A percentile compares a stretch with the other conserved stretches of the same genome.
Evolutionary conservation across 352 stramenopile genomes (phyloP).

Genomic region (Lagenidium giganteum): DNA sequence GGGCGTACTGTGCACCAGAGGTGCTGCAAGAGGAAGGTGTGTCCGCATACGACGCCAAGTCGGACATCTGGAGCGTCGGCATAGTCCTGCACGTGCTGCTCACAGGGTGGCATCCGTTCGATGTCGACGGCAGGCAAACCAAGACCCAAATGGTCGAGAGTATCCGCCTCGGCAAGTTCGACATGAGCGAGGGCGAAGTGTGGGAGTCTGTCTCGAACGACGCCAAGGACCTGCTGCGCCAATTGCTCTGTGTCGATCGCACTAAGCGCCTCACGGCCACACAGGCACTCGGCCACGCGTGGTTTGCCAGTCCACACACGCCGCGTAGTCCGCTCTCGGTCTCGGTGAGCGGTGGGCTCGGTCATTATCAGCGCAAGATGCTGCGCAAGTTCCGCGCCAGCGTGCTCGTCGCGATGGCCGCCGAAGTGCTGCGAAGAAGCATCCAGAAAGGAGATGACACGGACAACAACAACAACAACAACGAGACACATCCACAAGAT

Average conservation of each 20-base stretch:
- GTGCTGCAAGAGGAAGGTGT: slow-evolving; percentile 33
- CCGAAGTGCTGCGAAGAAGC: slow-evolving; percentile 41
- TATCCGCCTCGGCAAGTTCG: slow-evolving; percentile 38
- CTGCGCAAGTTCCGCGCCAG: slow-evolving; percentile 62
- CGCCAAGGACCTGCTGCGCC: slow-evolving; percentile 37
- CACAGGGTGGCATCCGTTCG: slow-evolving; percentile 72
- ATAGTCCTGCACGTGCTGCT: slow-evolving; percentile 89
- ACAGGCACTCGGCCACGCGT: slow-evolving; percentile 35
- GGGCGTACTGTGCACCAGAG: slow-evolving; percentile 65
- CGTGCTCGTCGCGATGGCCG: slow-evolving; percentile 53
- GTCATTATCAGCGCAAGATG: slow-evolving; percentile 54
- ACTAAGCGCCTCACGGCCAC: slow-evolving; percentile 22
- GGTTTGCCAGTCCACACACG: slow-evolving; percentile 41
- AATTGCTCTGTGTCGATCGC: slow-evolving; percentile 28
- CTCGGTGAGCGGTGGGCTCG: slow-evolving; percentile 41
- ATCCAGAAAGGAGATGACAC: too few species aligned
- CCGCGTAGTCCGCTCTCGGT: slow-evolving; percentile 41
- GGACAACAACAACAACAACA: too few species aligned
- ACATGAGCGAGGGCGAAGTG: slow-evolving; percentile 23
- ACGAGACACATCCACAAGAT: too few species aligned
- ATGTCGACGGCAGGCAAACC: slow-evolving; percentile 55
- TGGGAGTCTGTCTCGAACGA: slow-evolving; percentile 48
- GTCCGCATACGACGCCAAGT: slow-evolving; percentile 36
- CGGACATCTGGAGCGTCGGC: slow-evolving; percentile 85
- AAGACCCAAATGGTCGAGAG: slow-evolving; percentile 71